phyloP scores from a whole-genome alignment of 2,329 filamentous ascomycete species.

The Decorospora gaudefroyi region DNA sequence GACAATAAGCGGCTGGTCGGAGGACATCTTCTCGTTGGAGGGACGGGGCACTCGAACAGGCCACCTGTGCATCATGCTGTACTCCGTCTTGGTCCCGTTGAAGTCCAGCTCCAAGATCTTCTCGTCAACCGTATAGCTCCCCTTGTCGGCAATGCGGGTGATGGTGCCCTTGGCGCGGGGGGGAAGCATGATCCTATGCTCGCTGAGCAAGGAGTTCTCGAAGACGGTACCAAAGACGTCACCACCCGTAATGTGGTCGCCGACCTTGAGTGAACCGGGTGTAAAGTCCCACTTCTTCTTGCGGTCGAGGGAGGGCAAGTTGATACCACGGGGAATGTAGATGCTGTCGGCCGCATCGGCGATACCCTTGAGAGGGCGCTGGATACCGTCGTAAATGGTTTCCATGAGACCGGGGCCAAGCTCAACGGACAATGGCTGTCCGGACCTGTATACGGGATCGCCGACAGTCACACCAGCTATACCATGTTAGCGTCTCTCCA shows the following conservation, averaged over 20 bases:
- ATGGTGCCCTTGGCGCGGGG: slow-evolving; percentile 90
- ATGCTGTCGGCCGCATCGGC: slow-evolving; percentile 78
- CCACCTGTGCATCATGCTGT: slow-evolving; percentile 99
- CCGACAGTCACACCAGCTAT: slow-evolving; percentile 92
- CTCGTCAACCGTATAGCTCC: slow-evolving; percentile 90
- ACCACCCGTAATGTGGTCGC: slow-evolving; percentile 94
- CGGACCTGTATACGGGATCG: slow-evolving; percentile 86
- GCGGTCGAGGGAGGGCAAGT: slow-evolving; percentile 84
- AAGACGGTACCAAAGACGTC: slow-evolving; percentile 94
- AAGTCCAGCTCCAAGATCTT: slow-evolving; percentile 97
- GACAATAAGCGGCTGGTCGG: slow-evolving; percentile 89
- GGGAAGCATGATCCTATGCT: slow-evolving; percentile 91
- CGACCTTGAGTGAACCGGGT: slow-evolving; percentile 81
- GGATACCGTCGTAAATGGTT: slow-evolving; percentile 99
- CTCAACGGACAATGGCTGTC: slow-evolving; percentile 96
- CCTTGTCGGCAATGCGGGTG: slow-evolving; percentile 85
- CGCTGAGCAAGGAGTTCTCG: slow-evolving; percentile 92
- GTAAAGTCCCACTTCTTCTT: slow-evolving; percentile 96
- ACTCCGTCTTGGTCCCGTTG: slow-evolving; percentile 91
- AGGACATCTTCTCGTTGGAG: slow-evolving; percentile 86
- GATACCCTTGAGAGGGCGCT: slow-evolving; percentile 89
- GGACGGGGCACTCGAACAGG: slow-evolving; percentile 95
- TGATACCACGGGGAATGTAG: slow-evolving; percentile 95
- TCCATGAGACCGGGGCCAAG: slow-evolving; percentile 96
- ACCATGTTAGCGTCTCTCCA: too few relatives aligned